A percentile compares a stretch with the other conserved stretches of the same genome.
Conservation (phyloP, 2,329 filamentous ascomycete species). For the Cladophialophora exuberans region DNA sequence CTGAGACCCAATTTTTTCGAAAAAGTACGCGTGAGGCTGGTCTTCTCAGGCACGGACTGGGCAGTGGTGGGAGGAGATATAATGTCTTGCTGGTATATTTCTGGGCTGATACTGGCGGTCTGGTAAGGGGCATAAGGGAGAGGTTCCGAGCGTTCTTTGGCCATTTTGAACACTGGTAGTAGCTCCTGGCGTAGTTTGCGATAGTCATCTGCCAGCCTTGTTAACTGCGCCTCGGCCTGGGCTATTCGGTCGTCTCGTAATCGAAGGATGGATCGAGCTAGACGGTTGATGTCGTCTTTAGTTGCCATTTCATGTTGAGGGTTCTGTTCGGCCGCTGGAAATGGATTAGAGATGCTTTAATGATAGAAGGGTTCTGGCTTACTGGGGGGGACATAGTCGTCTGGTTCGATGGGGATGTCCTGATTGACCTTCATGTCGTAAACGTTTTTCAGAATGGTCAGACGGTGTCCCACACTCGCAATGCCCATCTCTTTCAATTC, state of each 20-base stretch:
- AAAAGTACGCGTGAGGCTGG: constrained; percentile 70
- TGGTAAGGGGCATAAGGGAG: constrained; percentile 62
- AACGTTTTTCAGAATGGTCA: constrained; percentile 93
- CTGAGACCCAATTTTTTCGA: constrained; percentile 73
- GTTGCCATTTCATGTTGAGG: constrained; percentile 84
- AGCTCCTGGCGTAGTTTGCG: constrained; percentile 87
- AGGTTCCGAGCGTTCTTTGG: constrained; percentile 89
- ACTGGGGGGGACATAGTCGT: constrained; percentile 94
- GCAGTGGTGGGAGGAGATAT: constrained; percentile 33
- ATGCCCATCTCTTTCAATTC: constrained; percentile 96
- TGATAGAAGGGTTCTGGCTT: constrained; percentile 46
- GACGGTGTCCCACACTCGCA: constrained; percentile 85
- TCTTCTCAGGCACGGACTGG: constrained; percentile 42
- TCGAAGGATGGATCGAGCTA: constrained; percentile 87
- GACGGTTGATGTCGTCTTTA: constrained; percentile 86
- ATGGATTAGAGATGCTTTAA: constrained; percentile 13
- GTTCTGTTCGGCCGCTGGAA: constrained; percentile 81
- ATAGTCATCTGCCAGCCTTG: constrained; percentile 85
- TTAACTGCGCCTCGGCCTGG: constrained; percentile 79
- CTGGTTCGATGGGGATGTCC: constrained; percentile 85
- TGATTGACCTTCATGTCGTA: constrained; percentile 96
- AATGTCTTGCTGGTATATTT: constrained; percentile 37
- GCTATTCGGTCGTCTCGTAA: constrained; percentile 89
- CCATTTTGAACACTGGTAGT: constrained; percentile 83
- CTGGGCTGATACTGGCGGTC: constrained; percentile 35